Evolutionary conservation across 345 rosid genomes (phyloP), one percentile per base, ranked within the genome.

Genomic region (Murraya paniculata): DNA sequence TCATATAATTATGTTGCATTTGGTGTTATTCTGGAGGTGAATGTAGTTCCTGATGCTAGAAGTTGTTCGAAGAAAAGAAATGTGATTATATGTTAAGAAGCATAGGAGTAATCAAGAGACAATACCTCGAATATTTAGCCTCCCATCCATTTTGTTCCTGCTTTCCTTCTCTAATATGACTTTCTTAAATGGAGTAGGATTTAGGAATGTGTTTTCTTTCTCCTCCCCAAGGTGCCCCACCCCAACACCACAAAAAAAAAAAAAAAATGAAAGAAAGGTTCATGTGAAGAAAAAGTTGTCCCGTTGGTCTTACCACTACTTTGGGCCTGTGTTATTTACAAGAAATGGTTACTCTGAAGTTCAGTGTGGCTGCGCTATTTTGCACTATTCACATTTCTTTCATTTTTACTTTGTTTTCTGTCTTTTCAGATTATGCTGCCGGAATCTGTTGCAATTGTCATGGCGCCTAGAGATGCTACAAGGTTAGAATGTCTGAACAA

Each of bases 381-480:
- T 31, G n/a, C 50, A 36, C 16, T 30, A 31, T 18, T 62, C 45
- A 21, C 11, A 27, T 28, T 39, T 61, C 41, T 1, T 61, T 27
- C 50, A 33, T 21, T 6, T 30, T 74, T 41, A 18, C 28, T 50
- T 25, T 71, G 39, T 58, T 71, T 59, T 7, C 69, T 81, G 38
- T 74, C 73, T 73, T 67, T 72, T 66, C 88, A 94, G 98, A 94
- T 94, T 65, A 96, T 96, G 99, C 78, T 94, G 86, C 99, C 99
- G 0, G 97, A 94, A 91, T 71, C 98, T 48, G 97, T 94, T 71
- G 99, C 99, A n/a, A 91, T 94, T n/a, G 99, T 92, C 64, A 94
- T 94, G 99, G 97, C 99, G 16, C 98, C 98, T 64, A 88, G 77
- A 82, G 99, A 92, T 85, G 48, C 89, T 57, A 80, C 93, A 41